phyloP scores from a whole-genome alignment of 2,329 filamentous ascomycete species.

The Alternaria dauci region DNA sequence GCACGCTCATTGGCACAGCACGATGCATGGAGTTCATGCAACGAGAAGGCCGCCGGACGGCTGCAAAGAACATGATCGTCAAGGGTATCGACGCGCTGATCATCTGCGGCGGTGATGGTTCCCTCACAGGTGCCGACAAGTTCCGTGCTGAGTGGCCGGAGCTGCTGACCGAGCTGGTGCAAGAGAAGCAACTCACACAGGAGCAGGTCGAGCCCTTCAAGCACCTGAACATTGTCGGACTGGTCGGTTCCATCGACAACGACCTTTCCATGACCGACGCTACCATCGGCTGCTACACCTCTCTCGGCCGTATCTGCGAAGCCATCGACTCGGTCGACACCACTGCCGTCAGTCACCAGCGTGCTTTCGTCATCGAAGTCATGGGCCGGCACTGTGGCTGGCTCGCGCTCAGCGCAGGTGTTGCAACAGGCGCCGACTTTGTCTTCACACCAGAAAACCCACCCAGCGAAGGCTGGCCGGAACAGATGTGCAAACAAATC shows the following conservation, averaged over 20 bases:
- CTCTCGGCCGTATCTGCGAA: constrained; percentile 90
- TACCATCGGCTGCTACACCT: constrained; percentile 96
- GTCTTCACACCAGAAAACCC: constrained; percentile 97
- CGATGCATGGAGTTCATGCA: constrained; percentile 93
- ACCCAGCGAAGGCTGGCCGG: constrained; percentile 83
- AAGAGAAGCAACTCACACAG: constrained; percentile 72
- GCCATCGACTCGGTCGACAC: constrained; percentile 97
- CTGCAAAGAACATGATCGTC: constrained; percentile 92
- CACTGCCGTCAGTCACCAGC: constrained; percentile 90
- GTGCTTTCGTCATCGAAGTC: constrained; percentile 93
- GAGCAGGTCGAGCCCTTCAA: constrained; percentile 79
- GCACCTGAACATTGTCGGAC: constrained; percentile 92
- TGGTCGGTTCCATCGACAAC: constrained; percentile 98
- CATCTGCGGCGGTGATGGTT: constrained; percentile 94
- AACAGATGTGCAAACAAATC: constrained; percentile 40
- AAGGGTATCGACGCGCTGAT: constrained; percentile 95
- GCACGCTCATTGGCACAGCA: constrained; percentile 94
- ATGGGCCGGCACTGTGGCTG: constrained; percentile 99
- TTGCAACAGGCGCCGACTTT: constrained; percentile 94
- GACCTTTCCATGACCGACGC: constrained; percentile 97
- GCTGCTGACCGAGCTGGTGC: constrained; percentile 83
- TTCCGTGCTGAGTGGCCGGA: constrained; percentile 94
- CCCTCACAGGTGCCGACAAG: constrained; percentile 88
- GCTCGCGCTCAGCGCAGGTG: constrained; percentile 94
- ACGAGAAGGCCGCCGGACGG: constrained; percentile 80